These are phyloP conservation scores for Vicia villosa DNA, from an alignment of 306 rosid species.

Conservation along the genomic window DNA sequence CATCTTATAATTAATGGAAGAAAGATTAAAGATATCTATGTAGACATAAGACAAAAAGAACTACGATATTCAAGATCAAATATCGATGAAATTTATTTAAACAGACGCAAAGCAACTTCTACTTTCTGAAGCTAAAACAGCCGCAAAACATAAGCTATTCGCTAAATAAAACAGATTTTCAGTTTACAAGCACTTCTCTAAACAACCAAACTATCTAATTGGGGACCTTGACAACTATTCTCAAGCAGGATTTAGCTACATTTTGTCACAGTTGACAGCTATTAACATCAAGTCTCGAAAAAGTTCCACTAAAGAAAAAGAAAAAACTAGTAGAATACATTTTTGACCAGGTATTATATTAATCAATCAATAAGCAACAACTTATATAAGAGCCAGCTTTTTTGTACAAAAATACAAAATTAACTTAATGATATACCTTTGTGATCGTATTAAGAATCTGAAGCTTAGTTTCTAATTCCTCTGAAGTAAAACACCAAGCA, in stretches of 20 bases:
- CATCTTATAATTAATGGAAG: constrained; percentile 8
- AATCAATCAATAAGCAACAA: constrained; percentile 25
- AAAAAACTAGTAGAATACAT: constrained; percentile 18
- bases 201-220: constrained; percentile 30
- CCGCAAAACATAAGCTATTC: constrained; percentile 4
- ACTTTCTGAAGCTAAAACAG: constrained; percentile 9
- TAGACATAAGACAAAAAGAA: neutral
- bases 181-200: constrained; percentile 12
- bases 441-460: constrained; percentile 81
- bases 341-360: constrained; percentile 20
- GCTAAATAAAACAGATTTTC: neutral
- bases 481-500: constrained; percentile 80
- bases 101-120: neutral
- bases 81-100: no score
- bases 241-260: constrained; percentile 1
- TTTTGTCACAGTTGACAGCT: constrained; percentile 33
- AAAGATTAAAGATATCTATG: neutral
- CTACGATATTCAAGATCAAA: constrained; percentile 1
- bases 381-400: neutral
- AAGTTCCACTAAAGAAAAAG: constrained; percentile 18
- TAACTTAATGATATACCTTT: constrained; percentile 57
- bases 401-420: neutral
- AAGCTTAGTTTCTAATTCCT: constrained; percentile 84
- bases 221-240: neutral
- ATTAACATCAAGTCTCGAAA: constrained; percentile 5